Base-by-base conservation (phyloP, 2,329 filamentous ascomycete genomes). In the Didymosphaeria variabile region DNA sequence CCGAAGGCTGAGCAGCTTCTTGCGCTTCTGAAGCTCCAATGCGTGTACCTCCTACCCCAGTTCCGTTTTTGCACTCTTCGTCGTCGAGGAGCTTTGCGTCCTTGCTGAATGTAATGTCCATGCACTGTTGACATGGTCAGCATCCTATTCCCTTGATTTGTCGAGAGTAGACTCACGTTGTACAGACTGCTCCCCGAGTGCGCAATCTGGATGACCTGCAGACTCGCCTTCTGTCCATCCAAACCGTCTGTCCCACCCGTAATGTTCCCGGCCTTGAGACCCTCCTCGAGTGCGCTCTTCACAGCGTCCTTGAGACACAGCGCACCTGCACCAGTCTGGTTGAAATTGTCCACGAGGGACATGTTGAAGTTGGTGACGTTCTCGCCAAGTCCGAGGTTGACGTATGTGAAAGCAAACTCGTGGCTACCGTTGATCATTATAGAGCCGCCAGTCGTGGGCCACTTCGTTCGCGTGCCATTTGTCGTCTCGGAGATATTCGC, bases 301-400 rank as follows among this genome's bases (percentile, higher is more conserved):
- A 73, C 70, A 2, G 71, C 68, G 10, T 60, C 67, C 46, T 67
- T 72, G 12, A 83, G 71, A 64, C 82, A 84, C 55, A 83, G 80
- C 0, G 80, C 78, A 5, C 82, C 82, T 13, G 80, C 79, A n/a
- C 79, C 79, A 0, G 82, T 84, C 69, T 83, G 80, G 67, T 84
- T 84, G 71, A 83, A 82, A 45, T 73, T 68, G 19, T 73, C 68
- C 4, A 82, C 72, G 17, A 84, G 74, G 17, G 72, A 73, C 64
- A 83, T 79, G 67, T 84, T 83, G 74, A 83, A 82, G 57, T 72
- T 69, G 17, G 81, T 79, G 5, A 79, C 77, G 53, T 77, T 76
- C 45, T 64, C 67, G 57, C 75, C 81, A 46, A 84, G 66, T 6
- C 79, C 82, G 4, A 84, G 74, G 66, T 84, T 84, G 49, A 84